These are phyloP conservation scores for Lagerstroemia speciosa DNA, from an alignment of 345 rosid genomes.

Conservation along the genomic window DNA sequence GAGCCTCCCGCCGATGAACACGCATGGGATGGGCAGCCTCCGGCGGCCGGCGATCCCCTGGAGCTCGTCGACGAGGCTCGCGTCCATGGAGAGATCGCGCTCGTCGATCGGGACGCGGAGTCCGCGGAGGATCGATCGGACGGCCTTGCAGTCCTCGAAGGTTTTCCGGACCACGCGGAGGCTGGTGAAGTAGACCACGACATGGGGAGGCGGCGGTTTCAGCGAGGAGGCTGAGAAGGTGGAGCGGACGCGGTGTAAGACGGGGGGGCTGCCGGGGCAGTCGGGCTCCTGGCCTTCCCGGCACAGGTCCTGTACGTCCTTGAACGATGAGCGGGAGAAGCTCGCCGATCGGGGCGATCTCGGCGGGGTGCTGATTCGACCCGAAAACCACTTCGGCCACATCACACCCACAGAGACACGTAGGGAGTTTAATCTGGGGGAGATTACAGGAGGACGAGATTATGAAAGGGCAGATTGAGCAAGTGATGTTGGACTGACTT, in stretches of 20 bases:
- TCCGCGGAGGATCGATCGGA: conserved; percentile 49
- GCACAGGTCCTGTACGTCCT: conserved; percentile 35
- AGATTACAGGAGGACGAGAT: no score
- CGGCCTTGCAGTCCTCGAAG: conserved; percentile 53
- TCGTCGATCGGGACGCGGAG: conserved; percentile 53
- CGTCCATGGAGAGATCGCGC: conserved; percentile 70
- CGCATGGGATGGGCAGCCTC: conserved; percentile 16
- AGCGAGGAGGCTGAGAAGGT: conserved; percentile 12
- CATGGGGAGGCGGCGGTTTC: conserved; percentile 14
- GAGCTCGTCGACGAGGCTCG: conserved; percentile 38
- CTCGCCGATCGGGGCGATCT: conserved; percentile 18
- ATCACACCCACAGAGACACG: conserved; percentile 6
- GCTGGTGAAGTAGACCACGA: conserved; percentile 67
- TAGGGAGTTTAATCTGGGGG: background rate
- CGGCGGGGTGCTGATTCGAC: conserved; percentile 2
- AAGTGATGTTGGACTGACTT: background rate
- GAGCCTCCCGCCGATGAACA: conserved; percentile 22
- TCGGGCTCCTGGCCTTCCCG: conserved; percentile 13
- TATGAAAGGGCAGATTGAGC: no score
- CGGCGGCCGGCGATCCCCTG: conserved; percentile 26
- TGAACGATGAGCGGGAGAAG: conserved; percentile 45
- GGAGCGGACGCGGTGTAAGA: conserved; percentile 50
- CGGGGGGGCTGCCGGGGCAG: conserved; percentile 22
- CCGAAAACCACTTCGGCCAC: conserved; percentile 36
- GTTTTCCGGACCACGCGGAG: conserved; percentile 62